Evolutionary conservation across 352 stramenopile genomes (phyloP), one percentile per base, ranked within the genome.

Genomic region (Phytophthora vignae): DNA sequence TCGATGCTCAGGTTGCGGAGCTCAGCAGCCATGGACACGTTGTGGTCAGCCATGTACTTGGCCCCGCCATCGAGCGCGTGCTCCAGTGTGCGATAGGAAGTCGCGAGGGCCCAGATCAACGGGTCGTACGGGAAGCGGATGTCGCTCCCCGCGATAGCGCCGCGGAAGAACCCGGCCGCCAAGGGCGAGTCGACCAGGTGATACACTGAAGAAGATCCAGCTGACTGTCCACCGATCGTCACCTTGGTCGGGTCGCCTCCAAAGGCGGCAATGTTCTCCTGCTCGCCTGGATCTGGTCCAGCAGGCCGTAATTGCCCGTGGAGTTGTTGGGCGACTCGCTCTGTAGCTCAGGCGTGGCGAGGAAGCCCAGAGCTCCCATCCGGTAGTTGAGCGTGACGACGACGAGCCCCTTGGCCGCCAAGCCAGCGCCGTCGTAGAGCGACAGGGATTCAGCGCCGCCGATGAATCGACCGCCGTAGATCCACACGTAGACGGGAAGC

Each of bases 361-460:
- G 62, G 55, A 85, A 81, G 0, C 80, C 87, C 27, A 91, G 83
- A 0, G 90, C 91, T 71, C 94, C 96, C 69, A 97, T 96, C 14
- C 88, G 75, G 64, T 97, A 96, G 72, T 98, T 92, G 7, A 91
- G 88, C 53, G 90, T 93, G 42, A 97, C 79, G 3, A 96, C 82
- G 2, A 98, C 73, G 55, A 97, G 70, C 7, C 85, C 87, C 54
- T 70, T 64, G 7, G 54, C 31, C 2, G 63, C 63, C 44, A 64
- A 15, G 6, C 54, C 63, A 9, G 54, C 63, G 2, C 63, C 63
- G 22, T 70, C 63, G 31, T 59, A 70, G 21, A 64, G 42, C 3
- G 63, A 17, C 21, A 65, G 25, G 8, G 54, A 63, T 29, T 25
- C 56, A 21, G 36, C 42, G 27, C 62, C 62, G 21, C 42, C n/a